These are phyloP conservation scores for Angomonas deanei DNA, from an alignment of 208 protist species.

Conservation along the genomic window DNA sequence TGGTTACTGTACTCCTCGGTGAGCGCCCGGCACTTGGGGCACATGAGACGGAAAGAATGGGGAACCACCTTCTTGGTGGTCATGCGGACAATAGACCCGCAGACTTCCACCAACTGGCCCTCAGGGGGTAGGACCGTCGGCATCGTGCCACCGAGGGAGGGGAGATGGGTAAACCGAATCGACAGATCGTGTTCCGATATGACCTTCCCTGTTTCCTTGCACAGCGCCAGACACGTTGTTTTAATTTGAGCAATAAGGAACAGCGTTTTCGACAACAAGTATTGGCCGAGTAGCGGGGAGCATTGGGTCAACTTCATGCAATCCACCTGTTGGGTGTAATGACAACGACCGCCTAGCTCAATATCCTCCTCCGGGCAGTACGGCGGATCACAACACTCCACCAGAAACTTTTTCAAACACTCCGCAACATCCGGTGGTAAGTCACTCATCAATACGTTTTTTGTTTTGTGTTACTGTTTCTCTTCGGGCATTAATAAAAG, in stretches of 20 bases:
- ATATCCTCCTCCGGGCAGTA: constrained; percentile 11
- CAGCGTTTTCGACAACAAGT: constrained; percentile 44
- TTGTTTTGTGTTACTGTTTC: no score
- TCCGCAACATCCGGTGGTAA: not conserved
- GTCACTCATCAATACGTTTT: no score
- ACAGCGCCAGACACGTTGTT: constrained; percentile 42
- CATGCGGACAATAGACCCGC: constrained; percentile 82
- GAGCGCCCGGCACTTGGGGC: constrained; percentile 48
- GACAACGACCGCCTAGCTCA: constrained; percentile 14
- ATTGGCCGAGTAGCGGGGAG: constrained; percentile 35
- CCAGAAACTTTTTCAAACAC: constrained; percentile 39
- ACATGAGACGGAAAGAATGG: constrained; percentile 59
- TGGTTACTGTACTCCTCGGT: constrained; percentile 46
- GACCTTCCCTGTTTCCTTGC: constrained; percentile 31
- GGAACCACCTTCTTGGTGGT: constrained; percentile 74
- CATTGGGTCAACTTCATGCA: constrained; percentile 61
- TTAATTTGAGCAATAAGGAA: constrained; percentile 36
- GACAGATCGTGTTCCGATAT: constrained; percentile 50
- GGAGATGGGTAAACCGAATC: constrained; percentile 64
- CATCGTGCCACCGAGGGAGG: constrained; percentile 32
- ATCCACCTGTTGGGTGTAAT: constrained; percentile 72
- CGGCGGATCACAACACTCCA: constrained; percentile 61
- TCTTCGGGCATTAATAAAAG: constrained; percentile 9
- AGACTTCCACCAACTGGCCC: constrained; percentile 67
- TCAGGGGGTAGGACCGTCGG: constrained; percentile 52